A percentile compares a stretch with the other conserved stretches of the same genome.
Conservation (phyloP, 2,329 filamentous ascomycete genomes). For the Alternaria angustiovoidea region DNA sequence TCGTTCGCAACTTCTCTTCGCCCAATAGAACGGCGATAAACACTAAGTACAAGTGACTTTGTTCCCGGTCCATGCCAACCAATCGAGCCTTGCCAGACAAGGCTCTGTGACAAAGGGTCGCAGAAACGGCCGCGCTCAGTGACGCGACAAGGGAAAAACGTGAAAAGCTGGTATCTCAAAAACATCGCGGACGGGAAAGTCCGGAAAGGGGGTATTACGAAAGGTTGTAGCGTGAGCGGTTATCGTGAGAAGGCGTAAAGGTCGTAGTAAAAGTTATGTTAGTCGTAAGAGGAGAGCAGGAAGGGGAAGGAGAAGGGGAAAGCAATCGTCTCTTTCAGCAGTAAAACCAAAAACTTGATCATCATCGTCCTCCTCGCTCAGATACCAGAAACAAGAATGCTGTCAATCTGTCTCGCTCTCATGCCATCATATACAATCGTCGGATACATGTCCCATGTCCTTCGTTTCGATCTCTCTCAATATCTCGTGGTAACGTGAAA, state of each 20-base stretch:
- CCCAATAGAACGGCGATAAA: constrained; percentile 18
- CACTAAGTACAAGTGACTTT: constrained; percentile 11
- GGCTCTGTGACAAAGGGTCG: constrained; percentile 15
- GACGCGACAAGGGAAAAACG: constrained; percentile 2
- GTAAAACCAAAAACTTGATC: constrained; percentile 16
- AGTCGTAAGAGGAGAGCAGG: neutral
- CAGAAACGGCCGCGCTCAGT: constrained; percentile 16
- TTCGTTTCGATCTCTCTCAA: constrained; percentile 17
- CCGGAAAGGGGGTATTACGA: constrained; percentile 21
- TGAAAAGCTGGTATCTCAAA: constrained; percentile 22
- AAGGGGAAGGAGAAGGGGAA: constrained; percentile 9
- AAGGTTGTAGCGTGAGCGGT: constrained; percentile 10
- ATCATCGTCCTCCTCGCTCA: constrained; percentile 7
- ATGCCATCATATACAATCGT: constrained; percentile 29
- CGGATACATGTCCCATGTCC: constrained; percentile 30
- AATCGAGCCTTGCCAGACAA: constrained; percentile 16
- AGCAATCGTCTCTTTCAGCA: constrained; percentile 23
- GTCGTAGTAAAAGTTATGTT: constrained; percentile 7
- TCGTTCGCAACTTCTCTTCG: constrained; percentile 7
- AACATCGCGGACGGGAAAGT: constrained; percentile 8
- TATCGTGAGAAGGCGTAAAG: constrained; percentile 5
- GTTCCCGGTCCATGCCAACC: constrained; percentile 12
- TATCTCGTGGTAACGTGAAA: constrained; percentile 36
- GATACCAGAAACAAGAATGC: constrained; percentile 3
- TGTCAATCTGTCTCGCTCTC: constrained; percentile 14